Evolutionary conservation across 2,329 filamentous ascomycete species (phyloP), one percentile per base, ranked within the genome.

Genomic region (Microcyclosporella mali): DNA sequence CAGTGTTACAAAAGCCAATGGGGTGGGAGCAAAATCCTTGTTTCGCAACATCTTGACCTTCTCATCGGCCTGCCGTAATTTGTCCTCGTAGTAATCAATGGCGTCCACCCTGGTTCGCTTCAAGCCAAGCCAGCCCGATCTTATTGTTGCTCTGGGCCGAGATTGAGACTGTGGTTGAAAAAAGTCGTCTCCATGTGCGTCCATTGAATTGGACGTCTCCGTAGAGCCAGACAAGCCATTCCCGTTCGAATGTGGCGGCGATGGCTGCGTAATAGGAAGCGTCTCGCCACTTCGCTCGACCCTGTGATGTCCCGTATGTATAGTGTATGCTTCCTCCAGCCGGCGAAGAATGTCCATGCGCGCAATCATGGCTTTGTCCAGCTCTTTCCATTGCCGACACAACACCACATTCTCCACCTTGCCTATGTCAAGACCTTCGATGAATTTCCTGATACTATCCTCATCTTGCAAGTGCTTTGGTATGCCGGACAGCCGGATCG

Each of bases 1-100:
- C 88, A 98, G 94, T 0, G 92, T 97, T 30, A 98, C 86, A 64
- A 98, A 95, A 1, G 94, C 94, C 47, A 94, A 76, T 37, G 90
- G 84, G 1, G 82, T 89, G 0, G 92, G 74, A 4, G 75, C 70
- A 56, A 88, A 97, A 3, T 84, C 76, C 62, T 86, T 85, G 57
- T 80, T 79, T 19, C 92, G 79, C 9, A 88, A 79, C 6, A 67
- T 66, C 6, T 68, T 65, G 38, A 98, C 87, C 52, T 81, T 75
- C 37, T 86, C 84, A 53, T 98, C 90, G 2, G 94, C 65, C 12
- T 76, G 74, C 18, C 84, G 81, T 28, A 98, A 75, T 60, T 85
- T 84, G 63, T 95, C 87, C 56, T 94, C 85, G 58, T 89, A 95
- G 62, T 95, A 92, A 62, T 97, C 85, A 55, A 98, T 92, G 2